Conservation (phyloP, 1,139 yeast genomes). For the Saccharomycopsis phalli region DNA sequence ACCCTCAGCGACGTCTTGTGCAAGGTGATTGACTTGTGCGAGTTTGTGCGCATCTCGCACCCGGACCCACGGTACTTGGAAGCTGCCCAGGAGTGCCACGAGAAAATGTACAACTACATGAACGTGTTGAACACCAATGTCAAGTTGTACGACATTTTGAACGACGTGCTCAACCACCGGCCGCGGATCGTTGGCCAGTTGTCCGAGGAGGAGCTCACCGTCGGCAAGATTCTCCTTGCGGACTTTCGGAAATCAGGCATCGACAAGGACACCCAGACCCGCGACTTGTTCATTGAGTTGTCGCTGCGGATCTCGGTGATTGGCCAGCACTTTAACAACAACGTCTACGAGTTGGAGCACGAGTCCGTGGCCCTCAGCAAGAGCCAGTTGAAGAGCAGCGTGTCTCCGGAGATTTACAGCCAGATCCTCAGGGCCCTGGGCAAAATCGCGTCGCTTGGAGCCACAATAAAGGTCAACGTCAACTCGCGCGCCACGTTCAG, state of each 20-base stretch:
- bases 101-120: slow-evolving; percentile 88
- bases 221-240: slow-evolving; percentile 68
- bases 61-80: slow-evolving; percentile 62
- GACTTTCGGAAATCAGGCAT: slow-evolving; percentile 93
- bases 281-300: slow-evolving; percentile 64
- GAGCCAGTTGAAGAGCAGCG: slow-evolving; percentile 21
- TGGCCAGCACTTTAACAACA: slow-evolving; percentile 72
- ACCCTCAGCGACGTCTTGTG: slow-evolving; percentile 82
- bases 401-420: slow-evolving; percentile 18
- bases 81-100: slow-evolving; percentile 87
- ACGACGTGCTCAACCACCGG: slow-evolving; percentile 42
- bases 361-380: slow-evolving; percentile 26
- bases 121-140: slow-evolving; percentile 82
- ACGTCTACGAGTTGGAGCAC: slow-evolving; percentile 39
- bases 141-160: slow-evolving; percentile 54
- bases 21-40: slow-evolving; percentile 89
- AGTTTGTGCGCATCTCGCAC: slow-evolving; percentile 82
- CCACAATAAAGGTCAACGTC: slow-evolving; percentile 48
- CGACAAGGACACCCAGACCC: slow-evolving; percentile 56
- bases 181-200: slow-evolving; percentile 32
- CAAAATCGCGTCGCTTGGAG: slow-evolving; percentile 21
- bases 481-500: slow-evolving; percentile 61
- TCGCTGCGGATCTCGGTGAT: slow-evolving; percentile 75
- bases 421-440: slow-evolving; percentile 22
- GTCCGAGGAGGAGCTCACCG: slow-evolving; percentile 66